A percentile compares a stretch with the other conserved stretches of the same genome.
These are phyloP conservation scores for Suillus cothurnatus DNA, from an alignment of 768 basidiomycete species.

Conservation along the genomic window DNA sequence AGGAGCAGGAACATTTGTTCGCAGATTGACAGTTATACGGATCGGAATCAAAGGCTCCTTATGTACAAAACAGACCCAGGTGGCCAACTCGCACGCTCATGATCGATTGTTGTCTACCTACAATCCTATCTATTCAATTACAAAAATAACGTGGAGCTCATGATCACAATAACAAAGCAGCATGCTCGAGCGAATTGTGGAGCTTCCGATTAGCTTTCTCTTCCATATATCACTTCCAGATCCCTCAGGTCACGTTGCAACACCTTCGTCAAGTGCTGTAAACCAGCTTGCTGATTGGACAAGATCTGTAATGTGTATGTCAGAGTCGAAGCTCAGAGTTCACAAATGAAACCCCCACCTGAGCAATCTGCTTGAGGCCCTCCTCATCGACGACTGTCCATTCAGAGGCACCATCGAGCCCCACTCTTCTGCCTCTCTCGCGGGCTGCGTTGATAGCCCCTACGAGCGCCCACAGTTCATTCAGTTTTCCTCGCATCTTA, in stretches of 20 bases:
- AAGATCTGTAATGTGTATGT: conserved; percentile 54
- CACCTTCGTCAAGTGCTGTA: conserved; percentile 79
- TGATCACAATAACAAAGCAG: conserved; percentile 20
- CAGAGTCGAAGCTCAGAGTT: conserved; percentile 9
- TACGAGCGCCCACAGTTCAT: conserved; percentile 85
- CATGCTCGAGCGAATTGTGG: conserved; percentile 28
- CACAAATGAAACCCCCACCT: conserved; percentile 45
- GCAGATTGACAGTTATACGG: background rate
- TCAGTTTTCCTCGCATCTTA: conserved; percentile 69
- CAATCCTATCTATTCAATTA: background rate
- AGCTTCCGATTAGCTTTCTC: conserved; percentile 40
- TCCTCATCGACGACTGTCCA: conserved; percentile 91
- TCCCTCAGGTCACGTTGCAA: conserved; percentile 66
- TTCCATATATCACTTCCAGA: conserved; percentile 61
- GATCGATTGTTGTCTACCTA: conserved; percentile 5
- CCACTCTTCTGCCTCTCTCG: conserved; percentile 49
- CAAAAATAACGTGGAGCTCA: conserved; percentile 1
- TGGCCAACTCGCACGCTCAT: conserved; percentile 7
- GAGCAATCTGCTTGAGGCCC: conserved; percentile 72
- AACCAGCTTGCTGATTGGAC: conserved; percentile 74
- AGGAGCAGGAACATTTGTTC: conserved; percentile 7
- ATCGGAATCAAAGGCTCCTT: conserved; percentile 10
- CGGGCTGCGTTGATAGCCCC: conserved; percentile 66
- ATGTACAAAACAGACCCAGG: conserved; percentile 5
- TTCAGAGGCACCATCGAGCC: conserved; percentile 47